A percentile compares a stretch with the other conserved stretches of the same genome.
Evolutionary conservation across 2,329 filamentous ascomycete species (phyloP).

Genomic region (Graphilbum sp.): DNA sequence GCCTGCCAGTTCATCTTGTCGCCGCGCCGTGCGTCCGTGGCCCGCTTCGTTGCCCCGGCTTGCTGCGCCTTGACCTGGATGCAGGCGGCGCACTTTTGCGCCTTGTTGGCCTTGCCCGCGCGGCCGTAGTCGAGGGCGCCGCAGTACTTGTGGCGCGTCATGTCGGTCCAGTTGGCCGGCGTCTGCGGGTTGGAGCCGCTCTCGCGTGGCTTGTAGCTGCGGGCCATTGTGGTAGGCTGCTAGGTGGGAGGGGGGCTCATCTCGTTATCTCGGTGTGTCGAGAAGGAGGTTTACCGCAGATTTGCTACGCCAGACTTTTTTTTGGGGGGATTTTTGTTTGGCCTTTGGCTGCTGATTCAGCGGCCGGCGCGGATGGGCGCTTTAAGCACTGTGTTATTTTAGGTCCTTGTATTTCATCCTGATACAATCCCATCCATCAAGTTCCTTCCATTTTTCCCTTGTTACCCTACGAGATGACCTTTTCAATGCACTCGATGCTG

Average conservation of each 20-base stretch:
- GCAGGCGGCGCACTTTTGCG: constrained; percentile 6
- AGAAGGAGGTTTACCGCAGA: too few relatives aligned
- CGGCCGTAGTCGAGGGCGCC: constrained; percentile 6
- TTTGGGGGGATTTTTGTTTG: too few relatives aligned
- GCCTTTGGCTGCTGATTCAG: too few relatives aligned
- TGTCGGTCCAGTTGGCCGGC: constrained; percentile 7
- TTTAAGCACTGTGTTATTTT: too few relatives aligned
- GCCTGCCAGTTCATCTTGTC: constrained; percentile 7
- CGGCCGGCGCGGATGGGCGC: too few relatives aligned
- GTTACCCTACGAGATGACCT: constrained; percentile 6
- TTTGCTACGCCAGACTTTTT: too few relatives aligned
- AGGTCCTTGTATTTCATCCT: too few relatives aligned
- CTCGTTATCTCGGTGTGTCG: too few relatives aligned
- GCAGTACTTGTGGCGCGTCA: constrained; percentile 7
- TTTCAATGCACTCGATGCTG: constrained; percentile 12
- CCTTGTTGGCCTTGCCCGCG: constrained; percentile 7
- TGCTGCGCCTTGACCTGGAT: constrained; percentile 4
- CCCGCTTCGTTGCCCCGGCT: constrained; percentile 1
- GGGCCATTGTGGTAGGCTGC: constrained; percentile 5
- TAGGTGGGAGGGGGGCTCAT: too few relatives aligned
- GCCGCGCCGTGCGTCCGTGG: constrained; percentile 3
- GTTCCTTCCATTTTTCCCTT: background rate
- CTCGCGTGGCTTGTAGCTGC: constrained; percentile 7
- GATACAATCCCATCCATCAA: too few relatives aligned
- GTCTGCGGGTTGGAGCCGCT: constrained; percentile 1